phyloP scores from a whole-genome alignment of 73 alveolate genomes.

The Effrenium voratum region DNA sequence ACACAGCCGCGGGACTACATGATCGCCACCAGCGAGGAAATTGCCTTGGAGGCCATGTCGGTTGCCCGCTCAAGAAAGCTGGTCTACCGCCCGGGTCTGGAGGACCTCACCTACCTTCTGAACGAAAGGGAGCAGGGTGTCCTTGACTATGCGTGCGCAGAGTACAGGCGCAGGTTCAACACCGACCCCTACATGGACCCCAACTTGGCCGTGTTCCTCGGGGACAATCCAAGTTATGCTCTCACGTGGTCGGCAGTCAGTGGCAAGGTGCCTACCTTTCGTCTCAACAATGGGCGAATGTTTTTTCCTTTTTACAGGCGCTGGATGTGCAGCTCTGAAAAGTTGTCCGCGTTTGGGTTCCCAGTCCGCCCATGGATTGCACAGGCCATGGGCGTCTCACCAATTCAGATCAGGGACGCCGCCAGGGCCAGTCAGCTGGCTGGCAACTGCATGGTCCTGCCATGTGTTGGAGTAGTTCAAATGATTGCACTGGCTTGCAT shows the following conservation, averaged over 20 bases:
- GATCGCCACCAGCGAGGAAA: not conserved
- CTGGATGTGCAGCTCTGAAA: not conserved
- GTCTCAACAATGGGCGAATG: not conserved
- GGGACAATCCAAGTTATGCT: not conserved
- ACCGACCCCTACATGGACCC: not conserved
- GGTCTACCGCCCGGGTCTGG: not conserved
- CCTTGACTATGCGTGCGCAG: not conserved
- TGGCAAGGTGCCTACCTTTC: not conserved
- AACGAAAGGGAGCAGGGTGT: not conserved
- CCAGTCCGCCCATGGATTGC: not conserved
- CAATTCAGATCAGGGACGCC: not conserved
- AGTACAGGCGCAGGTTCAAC: not conserved
- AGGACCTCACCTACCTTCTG: not conserved
- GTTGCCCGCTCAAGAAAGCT: not conserved
- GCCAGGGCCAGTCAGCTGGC: not conserved
- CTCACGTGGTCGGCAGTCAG: not conserved
- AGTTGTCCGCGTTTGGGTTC: not conserved
- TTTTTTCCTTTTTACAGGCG: not conserved
- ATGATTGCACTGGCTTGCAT: not conserved
- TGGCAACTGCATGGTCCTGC: not conserved
- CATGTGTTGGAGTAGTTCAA: not conserved
- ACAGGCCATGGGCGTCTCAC: not conserved
- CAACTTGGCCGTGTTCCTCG: not conserved
- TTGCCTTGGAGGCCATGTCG: not conserved
- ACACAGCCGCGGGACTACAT: slow-evolving; percentile 15